Evolutionary conservation across 345 rosid genomes (phyloP).

Genomic region (Nasturtium officinale): DNA sequence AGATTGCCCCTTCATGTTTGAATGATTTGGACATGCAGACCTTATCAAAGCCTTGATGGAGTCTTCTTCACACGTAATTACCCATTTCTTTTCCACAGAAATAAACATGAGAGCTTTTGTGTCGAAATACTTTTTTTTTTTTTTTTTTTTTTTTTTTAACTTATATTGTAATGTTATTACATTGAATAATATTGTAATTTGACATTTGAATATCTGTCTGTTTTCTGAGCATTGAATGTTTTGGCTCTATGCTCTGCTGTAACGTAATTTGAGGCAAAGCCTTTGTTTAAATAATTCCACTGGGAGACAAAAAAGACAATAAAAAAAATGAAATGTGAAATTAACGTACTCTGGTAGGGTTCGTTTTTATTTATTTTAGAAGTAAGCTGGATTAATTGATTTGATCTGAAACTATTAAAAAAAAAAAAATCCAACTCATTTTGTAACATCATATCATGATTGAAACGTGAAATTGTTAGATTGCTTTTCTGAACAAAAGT

Average conservation of each 20-base stretch:
- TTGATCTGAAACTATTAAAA: not conserved
- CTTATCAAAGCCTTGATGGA: slow-evolving; percentile 31
- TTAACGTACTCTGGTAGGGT: not conserved
- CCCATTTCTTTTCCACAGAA: not conserved
- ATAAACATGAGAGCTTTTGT: slow-evolving; percentile 14
- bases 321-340: too few species aligned
- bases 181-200: not conserved
- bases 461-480: not conserved
- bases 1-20: slow-evolving; percentile 59
- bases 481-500: not conserved
- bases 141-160: not conserved
- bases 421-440: not conserved
- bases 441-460: not conserved
- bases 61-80: not conserved
- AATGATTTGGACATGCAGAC: slow-evolving; percentile 51
- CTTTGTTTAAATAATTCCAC: too few species aligned
- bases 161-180: not conserved
- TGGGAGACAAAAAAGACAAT: too few species aligned
- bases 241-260: too few species aligned
- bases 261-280: too few species aligned
- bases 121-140: not conserved
- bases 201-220: not conserved
- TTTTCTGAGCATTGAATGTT: too few species aligned
- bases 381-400: not conserved
- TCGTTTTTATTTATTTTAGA: too few species aligned